A percentile compares a stretch with the other conserved stretches of the same genome.
These are phyloP conservation scores for Ascocoryne sarcoides DNA, from an alignment of 2,329 filamentous ascomycete genomes.

Conservation along the genomic window DNA sequence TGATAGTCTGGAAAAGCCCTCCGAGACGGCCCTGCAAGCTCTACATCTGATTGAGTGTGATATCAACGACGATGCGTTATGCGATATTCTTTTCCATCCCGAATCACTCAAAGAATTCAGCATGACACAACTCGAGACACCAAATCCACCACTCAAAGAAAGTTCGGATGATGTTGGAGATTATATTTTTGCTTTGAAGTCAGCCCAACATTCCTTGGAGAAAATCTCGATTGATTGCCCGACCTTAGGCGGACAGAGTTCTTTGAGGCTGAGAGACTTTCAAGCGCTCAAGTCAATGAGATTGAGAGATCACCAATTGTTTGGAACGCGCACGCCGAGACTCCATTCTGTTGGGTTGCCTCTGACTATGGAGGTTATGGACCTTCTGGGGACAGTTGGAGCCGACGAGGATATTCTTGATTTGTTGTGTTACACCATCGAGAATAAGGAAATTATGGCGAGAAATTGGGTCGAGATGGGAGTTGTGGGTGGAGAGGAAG, in stretches of 20 bases:
- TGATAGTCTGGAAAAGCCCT: conserved; percentile 39
- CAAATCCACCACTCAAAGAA: conserved; percentile 36
- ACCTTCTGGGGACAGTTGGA: conserved; percentile 38
- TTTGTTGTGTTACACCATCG: conserved; percentile 34
- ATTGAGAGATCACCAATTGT: conserved; percentile 40
- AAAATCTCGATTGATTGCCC: conserved; percentile 38
- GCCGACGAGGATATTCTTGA: conserved; percentile 40
- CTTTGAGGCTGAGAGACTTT: conserved; percentile 38
- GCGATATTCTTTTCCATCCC: conserved; percentile 36
- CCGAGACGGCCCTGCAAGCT: conserved; percentile 36
- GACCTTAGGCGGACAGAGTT: conserved; percentile 31
- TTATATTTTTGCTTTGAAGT: conserved; percentile 37
- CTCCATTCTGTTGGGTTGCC: conserved; percentile 40
- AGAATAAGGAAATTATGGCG: conserved; percentile 32
- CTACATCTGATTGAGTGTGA: conserved; percentile 42
- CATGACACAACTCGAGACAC: conserved; percentile 36
- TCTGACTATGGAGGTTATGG: conserved; percentile 36
- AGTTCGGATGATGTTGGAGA: conserved; percentile 39
- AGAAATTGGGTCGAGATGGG: conserved; percentile 32
- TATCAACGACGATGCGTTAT: conserved; percentile 37
- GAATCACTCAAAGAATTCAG: conserved; percentile 38
- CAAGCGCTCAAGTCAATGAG: conserved; percentile 33
- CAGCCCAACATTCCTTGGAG: conserved; percentile 35
- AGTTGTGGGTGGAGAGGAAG: conserved; percentile 23
- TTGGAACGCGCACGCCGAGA: conserved; percentile 37